phyloP scores from a whole-genome alignment of 306 rosid species.

The Alnus rubra region DNA sequence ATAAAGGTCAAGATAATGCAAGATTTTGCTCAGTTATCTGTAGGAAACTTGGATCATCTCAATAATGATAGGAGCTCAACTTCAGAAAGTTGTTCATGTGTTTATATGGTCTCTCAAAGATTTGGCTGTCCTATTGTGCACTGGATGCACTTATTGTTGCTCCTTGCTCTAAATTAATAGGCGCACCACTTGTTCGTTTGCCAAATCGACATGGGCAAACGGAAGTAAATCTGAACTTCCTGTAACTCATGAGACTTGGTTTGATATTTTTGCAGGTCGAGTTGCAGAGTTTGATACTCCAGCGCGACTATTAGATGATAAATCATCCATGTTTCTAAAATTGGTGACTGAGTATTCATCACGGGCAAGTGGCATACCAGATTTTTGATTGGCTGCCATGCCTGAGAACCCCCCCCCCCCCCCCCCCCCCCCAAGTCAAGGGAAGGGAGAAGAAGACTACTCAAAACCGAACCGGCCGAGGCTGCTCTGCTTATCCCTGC shows the following conservation, averaged over 20 bases:
- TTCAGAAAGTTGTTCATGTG: not conserved
- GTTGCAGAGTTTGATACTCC: constrained; percentile 87
- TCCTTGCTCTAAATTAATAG: not conserved
- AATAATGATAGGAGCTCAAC: not conserved
- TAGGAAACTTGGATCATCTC: not conserved
- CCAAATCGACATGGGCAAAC: not conserved
- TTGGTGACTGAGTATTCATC: constrained; percentile 85
- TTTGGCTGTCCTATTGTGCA: not conserved
- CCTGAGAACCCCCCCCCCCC: constrained; percentile 21
- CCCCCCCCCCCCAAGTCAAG: constrained; percentile 11
- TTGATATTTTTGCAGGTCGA: constrained; percentile 60
- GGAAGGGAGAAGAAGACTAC: constrained; percentile 37
- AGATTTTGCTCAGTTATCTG: not conserved
- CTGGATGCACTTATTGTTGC: not conserved
- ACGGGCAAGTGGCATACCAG: constrained; percentile 68
- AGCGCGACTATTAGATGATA: constrained; percentile 68
- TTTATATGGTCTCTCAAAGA: not conserved
- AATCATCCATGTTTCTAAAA: constrained; percentile 87
- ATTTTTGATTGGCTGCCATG: constrained; percentile 45
- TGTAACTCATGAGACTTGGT: constrained; percentile 18
- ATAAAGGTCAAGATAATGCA: not conserved
- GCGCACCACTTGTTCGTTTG: not conserved
- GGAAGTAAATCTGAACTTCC: not conserved
- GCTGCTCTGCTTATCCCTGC: constrained; percentile 30
- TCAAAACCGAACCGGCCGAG: constrained; percentile 12